A percentile compares a stretch with the other conserved stretches of the same genome.
Conservation (phyloP, 345 rosid genomes). For the Salix koriyanagi region DNA sequence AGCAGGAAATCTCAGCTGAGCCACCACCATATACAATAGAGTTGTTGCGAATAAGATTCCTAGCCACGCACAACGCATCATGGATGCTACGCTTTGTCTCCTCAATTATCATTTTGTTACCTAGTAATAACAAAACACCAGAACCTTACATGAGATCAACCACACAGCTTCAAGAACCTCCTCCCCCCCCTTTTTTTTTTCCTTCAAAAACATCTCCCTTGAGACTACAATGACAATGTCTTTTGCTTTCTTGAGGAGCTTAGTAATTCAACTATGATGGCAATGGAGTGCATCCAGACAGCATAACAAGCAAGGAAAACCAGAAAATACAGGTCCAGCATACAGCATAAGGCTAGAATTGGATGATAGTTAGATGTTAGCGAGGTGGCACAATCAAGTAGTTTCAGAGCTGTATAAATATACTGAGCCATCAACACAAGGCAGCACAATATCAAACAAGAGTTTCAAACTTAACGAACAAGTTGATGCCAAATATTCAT, state of each 20-base stretch:
- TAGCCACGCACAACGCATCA: constrained; percentile 89
- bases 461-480: not conserved
- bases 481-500: not conserved
- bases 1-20: constrained; percentile 90
- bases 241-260: not conserved
- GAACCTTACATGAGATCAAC: constrained; percentile 4
- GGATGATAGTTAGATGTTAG: not conserved
- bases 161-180: not conserved
- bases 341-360: not conserved
- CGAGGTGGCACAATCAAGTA: not conserved
- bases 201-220: not conserved
- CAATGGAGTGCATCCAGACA: not conserved
- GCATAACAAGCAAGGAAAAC: not conserved
- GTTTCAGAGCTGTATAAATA: not conserved
- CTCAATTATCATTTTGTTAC: constrained; percentile 96
- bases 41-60: constrained; percentile 89
- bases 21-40: constrained; percentile 98
- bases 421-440: not conserved
- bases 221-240: not conserved
- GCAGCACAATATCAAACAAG: not conserved
- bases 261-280: not conserved
- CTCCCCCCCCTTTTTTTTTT: too few species aligned
- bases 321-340: not conserved
- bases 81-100: constrained; percentile 97
- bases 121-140: constrained; percentile 38